Base-by-base conservation (phyloP, 768 basidiomycete genomes). In the Termitomyces sp. region DNA sequence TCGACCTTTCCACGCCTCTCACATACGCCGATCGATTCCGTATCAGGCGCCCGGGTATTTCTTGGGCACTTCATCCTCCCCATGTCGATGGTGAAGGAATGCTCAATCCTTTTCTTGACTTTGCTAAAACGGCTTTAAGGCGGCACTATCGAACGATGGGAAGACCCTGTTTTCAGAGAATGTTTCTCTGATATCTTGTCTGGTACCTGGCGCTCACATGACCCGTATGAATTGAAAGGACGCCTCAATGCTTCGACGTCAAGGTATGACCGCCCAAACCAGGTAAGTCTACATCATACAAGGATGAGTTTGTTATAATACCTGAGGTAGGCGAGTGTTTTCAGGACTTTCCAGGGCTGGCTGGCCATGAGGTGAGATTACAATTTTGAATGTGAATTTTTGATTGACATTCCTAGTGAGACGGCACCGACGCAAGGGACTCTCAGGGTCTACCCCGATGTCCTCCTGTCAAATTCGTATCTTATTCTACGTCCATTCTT, bases 271-370 rank as follows among this genome's bases (percentile, higher is more conserved):
- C 77, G 80, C 16, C 78, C 80, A 6, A 79, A 76, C 59, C 85
- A 84, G 74, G 82, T 79, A 63, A 53, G 38, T 24, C 15, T 13
- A 1, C 22, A 22, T 32, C 8, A 24, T 40, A 20, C 20, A 42
- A 16, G n/a, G 16, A 35, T 48, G 13, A 38, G 6, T 32, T 5
- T 5, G 40, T n/a, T 42, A 28, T 55, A 32, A 57, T 24, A 66
- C 62, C 56, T 40, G 48, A 13, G 42, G 3, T 61, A 81, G 71
- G 78, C 81, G 24, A 83, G 71, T 59, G 77, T 84, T 7, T 84
- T 86, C 68, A 75, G 83, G 55, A 84, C 86, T 3, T 92, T 87
- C 76, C 90, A 91, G 66, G 90, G 89, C n/a, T 92, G 90, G 90
- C 70, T 89, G 15, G 80, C 88, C 1, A 77, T 89, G 78, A 87